These are phyloP conservation scores for Aspergillus funiculosus DNA, from an alignment of 495 filamentous ascomycete genomes.

Conservation along the genomic window DNA sequence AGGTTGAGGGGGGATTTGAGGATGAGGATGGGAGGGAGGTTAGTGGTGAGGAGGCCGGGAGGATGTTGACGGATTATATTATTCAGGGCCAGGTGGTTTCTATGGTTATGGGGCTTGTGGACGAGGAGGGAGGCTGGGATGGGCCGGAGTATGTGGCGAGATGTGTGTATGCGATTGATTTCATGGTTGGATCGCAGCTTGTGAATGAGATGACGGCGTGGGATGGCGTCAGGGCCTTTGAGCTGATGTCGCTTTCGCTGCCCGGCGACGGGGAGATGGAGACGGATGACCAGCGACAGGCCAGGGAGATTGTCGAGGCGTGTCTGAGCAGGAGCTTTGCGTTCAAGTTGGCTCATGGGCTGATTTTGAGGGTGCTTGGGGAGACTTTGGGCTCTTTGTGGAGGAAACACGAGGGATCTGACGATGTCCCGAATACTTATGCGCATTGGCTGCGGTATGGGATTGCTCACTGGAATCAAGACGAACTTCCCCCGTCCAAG, in stretches of 20 bases:
- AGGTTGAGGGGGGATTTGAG: slow-evolving; percentile 29
- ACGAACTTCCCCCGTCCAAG: slow-evolving; percentile 5
- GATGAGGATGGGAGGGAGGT: slow-evolving; percentile 24
- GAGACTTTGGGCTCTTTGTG: slow-evolving; percentile 23
- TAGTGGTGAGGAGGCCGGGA: slow-evolving; percentile 27
- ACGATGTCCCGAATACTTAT: slow-evolving; percentile 23
- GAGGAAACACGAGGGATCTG: slow-evolving; percentile 18
- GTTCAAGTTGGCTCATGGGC: slow-evolving; percentile 50
- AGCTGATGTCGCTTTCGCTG: slow-evolving; percentile 45
- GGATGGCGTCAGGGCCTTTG: slow-evolving; percentile 44
- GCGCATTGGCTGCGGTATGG: slow-evolving; percentile 24
- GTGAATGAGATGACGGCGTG: slow-evolving; percentile 47
- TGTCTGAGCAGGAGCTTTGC: slow-evolving; percentile 44
- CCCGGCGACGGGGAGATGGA: slow-evolving; percentile 41
- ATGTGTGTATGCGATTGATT: slow-evolving; percentile 45
- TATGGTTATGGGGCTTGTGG: slow-evolving; percentile 46
- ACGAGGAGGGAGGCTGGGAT: slow-evolving; percentile 47
- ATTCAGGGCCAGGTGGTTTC: slow-evolving; percentile 47
- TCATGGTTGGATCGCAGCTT: slow-evolving; percentile 45
- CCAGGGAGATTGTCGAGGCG: slow-evolving; percentile 45
- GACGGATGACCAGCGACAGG: slow-evolving; percentile 43
- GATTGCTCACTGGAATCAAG: slow-evolving; percentile 17
- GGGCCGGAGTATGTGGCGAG: slow-evolving; percentile 44
- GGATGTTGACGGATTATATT: slow-evolving; percentile 47
- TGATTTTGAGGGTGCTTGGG: slow-evolving; percentile 39